A percentile compares a stretch with the other conserved stretches of the same genome.
Evolutionary conservation across 805 yeast genomes (phyloP).

Genomic region (Candida coquimbonensis): DNA sequence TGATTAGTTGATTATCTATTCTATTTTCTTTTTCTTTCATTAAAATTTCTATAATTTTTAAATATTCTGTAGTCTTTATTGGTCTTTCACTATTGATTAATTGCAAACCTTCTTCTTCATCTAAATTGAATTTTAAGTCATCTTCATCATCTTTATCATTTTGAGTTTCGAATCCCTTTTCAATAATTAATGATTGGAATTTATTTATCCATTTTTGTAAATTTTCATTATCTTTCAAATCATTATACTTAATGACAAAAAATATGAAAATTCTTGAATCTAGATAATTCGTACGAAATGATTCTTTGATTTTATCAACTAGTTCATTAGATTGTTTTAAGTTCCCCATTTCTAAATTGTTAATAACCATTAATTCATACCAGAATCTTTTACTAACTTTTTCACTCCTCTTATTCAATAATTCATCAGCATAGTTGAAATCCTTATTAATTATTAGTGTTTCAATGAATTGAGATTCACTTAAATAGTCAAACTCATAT

Average conservation of each 20-base stretch:
- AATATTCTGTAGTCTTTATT: conserved; percentile 22
- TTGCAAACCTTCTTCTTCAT: conserved; percentile 25
- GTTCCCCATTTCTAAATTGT: conserved; percentile 29
- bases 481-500: conserved; percentile 43
- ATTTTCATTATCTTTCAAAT: conserved; percentile 19
- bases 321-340: conserved; percentile 31
- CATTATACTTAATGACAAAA: conserved; percentile 29
- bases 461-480: conserved; percentile 44
- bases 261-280: conserved; percentile 30
- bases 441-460: conserved; percentile 31
- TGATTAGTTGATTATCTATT: background rate
- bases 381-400: conserved; percentile 43
- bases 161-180: conserved; percentile 3
- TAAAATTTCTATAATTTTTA: conserved; percentile 21
- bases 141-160: background rate
- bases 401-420: conserved; percentile 29
- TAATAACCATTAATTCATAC: conserved; percentile 42
- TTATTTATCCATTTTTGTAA: conserved; percentile 29
- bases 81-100: conserved; percentile 24
- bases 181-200: conserved; percentile 21
- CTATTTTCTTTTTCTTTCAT: conserved; percentile 7
- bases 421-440: conserved; percentile 28
- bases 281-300: conserved; percentile 26
- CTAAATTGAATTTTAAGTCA: conserved; percentile 6
- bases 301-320: conserved; percentile 22